Conservation (phyloP, 768 basidiomycete genomes). For the Lactarius deliciosus region DNA sequence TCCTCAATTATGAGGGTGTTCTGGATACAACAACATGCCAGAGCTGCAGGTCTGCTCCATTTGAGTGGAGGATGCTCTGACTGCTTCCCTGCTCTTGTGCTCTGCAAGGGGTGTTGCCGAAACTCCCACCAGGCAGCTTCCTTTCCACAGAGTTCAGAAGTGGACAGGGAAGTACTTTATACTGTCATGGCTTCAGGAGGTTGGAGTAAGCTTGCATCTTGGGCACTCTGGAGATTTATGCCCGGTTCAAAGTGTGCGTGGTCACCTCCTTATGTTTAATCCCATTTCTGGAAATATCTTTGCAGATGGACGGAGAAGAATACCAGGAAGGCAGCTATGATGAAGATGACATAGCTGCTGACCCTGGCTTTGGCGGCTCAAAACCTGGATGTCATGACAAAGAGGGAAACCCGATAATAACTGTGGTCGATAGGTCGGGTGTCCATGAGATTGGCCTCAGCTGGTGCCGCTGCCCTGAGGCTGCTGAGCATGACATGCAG, state of each 20-base stretch:
- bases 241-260: too few species aligned
- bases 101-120: slow-evolving; percentile 6
- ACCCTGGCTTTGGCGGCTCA: not conserved
- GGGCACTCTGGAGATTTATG: slow-evolving; percentile 5
- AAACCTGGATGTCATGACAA: not conserved
- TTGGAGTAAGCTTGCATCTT: slow-evolving; percentile 7
- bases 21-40: not conserved
- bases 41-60: not conserved
- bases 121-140: not conserved
- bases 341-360: not conserved
- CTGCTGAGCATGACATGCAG: not conserved
- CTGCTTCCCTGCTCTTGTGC: slow-evolving; percentile 1
- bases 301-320: not conserved
- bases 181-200: slow-evolving; percentile 7
- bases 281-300: not conserved
- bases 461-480: slow-evolving; percentile 2
- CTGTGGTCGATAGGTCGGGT: not conserved
- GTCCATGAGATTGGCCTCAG: slow-evolving; percentile 11
- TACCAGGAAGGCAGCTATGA: not conserved
- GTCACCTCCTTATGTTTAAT: not conserved
- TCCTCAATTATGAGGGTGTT: not conserved
- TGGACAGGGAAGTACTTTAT: slow-evolving; percentile 6
- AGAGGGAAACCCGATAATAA: not conserved
- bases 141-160: slow-evolving; percentile 11
- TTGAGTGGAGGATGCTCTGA: slow-evolving; percentile 3